Base-by-base conservation (phyloP, 345 rosid genomes). In the Gossypium longicalyx region DNA sequence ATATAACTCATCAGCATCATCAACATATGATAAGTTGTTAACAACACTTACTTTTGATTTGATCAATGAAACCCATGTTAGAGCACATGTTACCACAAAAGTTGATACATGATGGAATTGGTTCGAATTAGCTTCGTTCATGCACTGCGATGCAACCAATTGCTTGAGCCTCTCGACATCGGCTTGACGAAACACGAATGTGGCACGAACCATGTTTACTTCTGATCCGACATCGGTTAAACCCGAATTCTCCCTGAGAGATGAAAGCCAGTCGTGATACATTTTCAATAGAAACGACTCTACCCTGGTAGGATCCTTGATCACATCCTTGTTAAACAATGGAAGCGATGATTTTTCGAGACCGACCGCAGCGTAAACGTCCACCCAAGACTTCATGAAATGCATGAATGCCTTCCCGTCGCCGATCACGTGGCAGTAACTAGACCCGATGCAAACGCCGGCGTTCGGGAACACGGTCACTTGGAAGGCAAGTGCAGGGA, bases 381-480 rank as follows among this genome's bases (percentile, higher is more conserved):
- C 68, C 0, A 80, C 81, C 91, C 91, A 87, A 2, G 77, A 78
- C 58, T 77, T 85, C 77, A 85, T 67, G 82, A 87, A 87, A 62
- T 79, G 81, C 49, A 19, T 73, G 65, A 85, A 45, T 0, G 84
- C 51, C 67, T 57, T 78, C 43, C 91, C 89, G 64, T 87, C 89
- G 2, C 75, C 84, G 10, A 49, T 84, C 44, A 54, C 80, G 69
- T 87, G 86, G 64, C 2, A 15, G 22, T 57, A 85, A 7, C 44
- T 43, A 3, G 73, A 56, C 2, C 87, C 86, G 16, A 81, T 22
- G 49, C 82, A 75, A 2, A 88, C 15, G 1, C 89, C 91, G 2
- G 72, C 16, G 54, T 77, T 73, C 0, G 91, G 85, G 65, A 84
- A 87, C 19, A 85, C 8, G 1, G 87, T 82, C 22, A 82, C 57